Evolutionary conservation across 1,139 yeast genomes (phyloP).

Genomic region (Candida labiduridarum): DNA sequence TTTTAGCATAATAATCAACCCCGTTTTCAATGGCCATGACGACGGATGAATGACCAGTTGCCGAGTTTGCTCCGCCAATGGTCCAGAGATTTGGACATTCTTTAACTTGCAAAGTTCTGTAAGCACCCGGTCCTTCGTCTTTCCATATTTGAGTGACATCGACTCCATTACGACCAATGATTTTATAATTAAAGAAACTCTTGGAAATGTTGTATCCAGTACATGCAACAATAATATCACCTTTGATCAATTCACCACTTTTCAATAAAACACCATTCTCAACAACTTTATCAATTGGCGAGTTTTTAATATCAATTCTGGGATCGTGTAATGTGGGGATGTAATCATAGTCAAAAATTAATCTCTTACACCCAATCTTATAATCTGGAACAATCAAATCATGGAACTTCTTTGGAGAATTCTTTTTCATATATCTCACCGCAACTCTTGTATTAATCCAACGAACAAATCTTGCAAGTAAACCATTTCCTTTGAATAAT

Average conservation of each 20-base stretch:
- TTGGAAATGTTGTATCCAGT: conserved; percentile 39
- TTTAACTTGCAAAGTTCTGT: conserved; percentile 36
- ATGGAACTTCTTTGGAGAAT: conserved; percentile 39
- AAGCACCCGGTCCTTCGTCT: conserved; percentile 37
- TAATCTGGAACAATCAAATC: conserved; percentile 37
- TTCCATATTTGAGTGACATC: conserved; percentile 28
- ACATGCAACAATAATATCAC: conserved; percentile 48
- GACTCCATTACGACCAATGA: conserved; percentile 32
- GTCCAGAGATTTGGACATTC: conserved; percentile 40
- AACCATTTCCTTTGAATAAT: conserved; percentile 35
- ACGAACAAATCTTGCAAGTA: conserved; percentile 30
- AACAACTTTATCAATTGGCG: conserved; percentile 28
- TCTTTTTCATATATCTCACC: conserved; percentile 29
- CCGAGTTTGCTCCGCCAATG: conserved; percentile 47
- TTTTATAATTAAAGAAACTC: conserved; percentile 22
- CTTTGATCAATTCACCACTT: conserved; percentile 31
- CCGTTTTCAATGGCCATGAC: conserved; percentile 45
- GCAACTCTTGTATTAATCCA: conserved; percentile 24
- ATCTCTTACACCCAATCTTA: conserved; percentile 47
- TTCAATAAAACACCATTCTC: conserved; percentile 33
- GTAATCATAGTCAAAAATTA: conserved; percentile 42
- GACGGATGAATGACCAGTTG: conserved; percentile 49
- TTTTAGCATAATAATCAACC: conserved; percentile 26
- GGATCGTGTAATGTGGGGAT: conserved; percentile 37
- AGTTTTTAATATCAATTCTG: conserved; percentile 29